Evolutionary conservation across 2,329 filamentous ascomycete species (phyloP).

Genomic region (Emydomyces testavorans): DNA sequence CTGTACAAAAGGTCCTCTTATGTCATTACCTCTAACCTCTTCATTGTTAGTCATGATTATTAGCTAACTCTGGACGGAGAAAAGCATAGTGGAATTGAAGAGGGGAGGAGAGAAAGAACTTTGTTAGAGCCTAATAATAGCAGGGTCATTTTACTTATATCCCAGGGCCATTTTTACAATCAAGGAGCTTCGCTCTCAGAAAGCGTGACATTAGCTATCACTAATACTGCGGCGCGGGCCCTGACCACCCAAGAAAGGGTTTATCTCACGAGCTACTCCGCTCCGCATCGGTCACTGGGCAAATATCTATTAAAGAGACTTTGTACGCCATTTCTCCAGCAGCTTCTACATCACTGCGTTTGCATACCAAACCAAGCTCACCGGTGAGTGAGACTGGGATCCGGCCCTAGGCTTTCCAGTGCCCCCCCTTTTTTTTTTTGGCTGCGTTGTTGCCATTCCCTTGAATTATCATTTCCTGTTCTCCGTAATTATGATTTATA

Average conservation of each 20-base stretch:
- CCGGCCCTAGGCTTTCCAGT: background rate
- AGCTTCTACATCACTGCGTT: background rate
- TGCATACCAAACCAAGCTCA: background rate
- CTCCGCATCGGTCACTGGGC: background rate
- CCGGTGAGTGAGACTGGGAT: background rate
- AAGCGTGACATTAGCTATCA: slow-evolving; percentile 3
- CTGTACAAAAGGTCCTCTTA: slow-evolving; percentile 7
- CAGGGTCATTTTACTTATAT: slow-evolving; percentile 9
- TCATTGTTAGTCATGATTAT: background rate
- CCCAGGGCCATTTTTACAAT: slow-evolving; percentile 6
- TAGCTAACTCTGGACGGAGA: slow-evolving; percentile 6
- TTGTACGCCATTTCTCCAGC: background rate
- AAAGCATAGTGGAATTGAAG: slow-evolving; percentile 1
- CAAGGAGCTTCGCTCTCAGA: slow-evolving; percentile 1
- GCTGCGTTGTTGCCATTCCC: background rate
- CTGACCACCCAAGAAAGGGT: background rate
- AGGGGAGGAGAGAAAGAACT: slow-evolving; percentile 10
- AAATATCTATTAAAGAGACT: slow-evolving; percentile 2
- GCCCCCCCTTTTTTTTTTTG: background rate
- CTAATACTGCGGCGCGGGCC: background rate
- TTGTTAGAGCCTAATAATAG: slow-evolving; percentile 11
- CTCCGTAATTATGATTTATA: too few relatives aligned
- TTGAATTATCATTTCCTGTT: too few relatives aligned
- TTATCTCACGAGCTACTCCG: background rate
- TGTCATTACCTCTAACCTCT: slow-evolving; percentile 7